Conservation (phyloP, 306 rosid genomes). For the Dalbergia cultrata region DNA sequence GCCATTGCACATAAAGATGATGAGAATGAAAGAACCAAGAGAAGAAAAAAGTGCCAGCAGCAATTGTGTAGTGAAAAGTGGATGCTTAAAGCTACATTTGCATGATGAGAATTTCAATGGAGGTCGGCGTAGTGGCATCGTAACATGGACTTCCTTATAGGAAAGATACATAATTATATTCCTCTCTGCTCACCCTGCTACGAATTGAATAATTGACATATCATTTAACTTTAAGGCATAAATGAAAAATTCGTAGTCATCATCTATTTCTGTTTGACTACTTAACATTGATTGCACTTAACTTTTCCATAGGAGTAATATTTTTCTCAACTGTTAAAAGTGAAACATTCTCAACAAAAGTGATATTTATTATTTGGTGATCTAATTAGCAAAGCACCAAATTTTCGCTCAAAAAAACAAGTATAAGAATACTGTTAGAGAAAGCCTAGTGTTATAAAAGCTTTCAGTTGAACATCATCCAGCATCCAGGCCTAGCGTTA, state of each 20-base stretch:
- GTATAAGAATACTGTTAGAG: neutral
- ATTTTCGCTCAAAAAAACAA: neutral
- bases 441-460: neutral
- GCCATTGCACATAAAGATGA: neutral
- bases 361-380: neutral
- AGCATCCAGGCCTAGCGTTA: neutral
- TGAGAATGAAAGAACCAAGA: neutral
- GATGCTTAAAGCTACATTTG: slow-evolving; percentile 5
- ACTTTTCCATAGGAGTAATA: neutral
- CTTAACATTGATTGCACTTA: neutral
- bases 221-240: neutral
- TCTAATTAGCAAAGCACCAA: neutral
- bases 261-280: neutral
- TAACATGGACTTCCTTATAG: neutral
- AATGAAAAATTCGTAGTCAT: neutral
- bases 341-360: neutral
- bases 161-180: neutral
- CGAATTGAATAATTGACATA: neutral
- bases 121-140: neutral
- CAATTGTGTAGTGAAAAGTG: neutral
- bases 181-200: neutral
- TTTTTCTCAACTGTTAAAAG: neutral
- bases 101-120: neutral
- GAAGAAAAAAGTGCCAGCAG: slow-evolving; percentile 10
- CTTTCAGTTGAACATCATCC: neutral